Evolutionary conservation across 306 rosid genomes (phyloP), one percentile per base, ranked within the genome.

Genomic region (Acacia confusa): DNA sequence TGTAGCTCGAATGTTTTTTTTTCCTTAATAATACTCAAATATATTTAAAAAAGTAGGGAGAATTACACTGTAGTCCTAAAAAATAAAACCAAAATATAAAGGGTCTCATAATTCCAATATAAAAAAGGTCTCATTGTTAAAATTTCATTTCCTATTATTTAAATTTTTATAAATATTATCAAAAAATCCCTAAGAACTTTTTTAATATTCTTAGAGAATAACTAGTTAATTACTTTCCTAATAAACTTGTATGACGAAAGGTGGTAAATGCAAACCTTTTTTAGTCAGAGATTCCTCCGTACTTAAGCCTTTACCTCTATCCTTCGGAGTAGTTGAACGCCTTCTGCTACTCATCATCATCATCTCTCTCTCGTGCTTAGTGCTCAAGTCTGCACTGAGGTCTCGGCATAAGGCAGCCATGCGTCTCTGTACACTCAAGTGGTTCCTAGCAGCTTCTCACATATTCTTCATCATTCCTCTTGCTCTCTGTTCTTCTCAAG

Each of bases 401-500:
- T 20, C 32, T n/a, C 32, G n/a, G n/a, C 50, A 38, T 24, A 30
- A 36, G 27, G 27, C 38, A 58, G 11, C 45, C 38, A 81, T 85
- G 85, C 25, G 43, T 45, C 20, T 30, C 38, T 63, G 41, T 52
- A 44, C 48, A 32, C 78, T 78, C 67, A 75, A 44, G 76, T 70
- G 32, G n/a, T 14, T 78, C 13, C 36, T 25, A 25, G 70, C 69
- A 57, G 48, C 40, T 63, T 8, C 69, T 57, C 52, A 13, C 34
- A 24, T 25, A 15, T 76, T 83, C 74, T 12, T 82, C 6, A n/a
- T 85, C 40, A 19, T 89, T 75, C 64, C 74, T 9, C 19, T 15
- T 30, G 24, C 52, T 22, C 64, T 79, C 9, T 84, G 70, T n/a
- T 72, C 75, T 85, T 58, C 86, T 4, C 72, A 72, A 34, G 20